Evolutionary conservation across 2,329 filamentous ascomycete genomes (phyloP), one percentile per base, ranked within the genome.

Genomic region (Aciculosporium take): DNA sequence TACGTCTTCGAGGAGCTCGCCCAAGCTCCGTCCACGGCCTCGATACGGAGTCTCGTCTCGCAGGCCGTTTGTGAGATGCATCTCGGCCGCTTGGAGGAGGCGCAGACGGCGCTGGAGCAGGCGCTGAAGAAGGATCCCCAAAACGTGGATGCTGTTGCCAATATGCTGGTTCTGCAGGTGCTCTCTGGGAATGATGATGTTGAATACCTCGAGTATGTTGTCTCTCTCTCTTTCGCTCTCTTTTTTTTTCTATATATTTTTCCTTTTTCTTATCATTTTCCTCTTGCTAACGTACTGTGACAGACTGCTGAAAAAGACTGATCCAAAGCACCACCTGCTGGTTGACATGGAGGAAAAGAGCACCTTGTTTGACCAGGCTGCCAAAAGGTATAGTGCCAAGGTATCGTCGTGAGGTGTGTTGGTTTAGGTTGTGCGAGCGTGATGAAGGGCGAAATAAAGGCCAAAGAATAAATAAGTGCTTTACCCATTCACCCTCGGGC

Each of bases 1-100:
- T 96, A 98, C 69, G 89, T 96, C 46, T 96, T 86, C 56, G 89
- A 96, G 64, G 91, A 98, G 63, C 76, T 96, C 37, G 89, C 91
- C 4, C 85, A 94, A 57, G 81, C 84, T 23, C 81, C 87, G 2
- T 79, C 84, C 25, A 87, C 84, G 15, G 79, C 85, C 37, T 84
- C 84, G 13, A 71, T 80, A 40, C 71, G 79, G 50, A 82, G 77
- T 15, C 74, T 95, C 42, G 77, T 94, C 46, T 81, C 85, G 17
- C 91, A 96, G 65, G 89, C 88, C 21, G 78, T 96, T 21, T 82
- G 85, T 20, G 89, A 98, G 62, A 67, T 96, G 40, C 91, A 96
- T 57, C 77, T 96, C 23, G 88, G 87, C 39, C 77, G 91, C 37
- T 65, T 84, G 31, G 86, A 91, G 47, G 91, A 96, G 68, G 86